A percentile compares a stretch with the other conserved stretches of the same genome.
Conservation (phyloP, 768 basidiomycete species). For the Lyophyllum atratum region DNA sequence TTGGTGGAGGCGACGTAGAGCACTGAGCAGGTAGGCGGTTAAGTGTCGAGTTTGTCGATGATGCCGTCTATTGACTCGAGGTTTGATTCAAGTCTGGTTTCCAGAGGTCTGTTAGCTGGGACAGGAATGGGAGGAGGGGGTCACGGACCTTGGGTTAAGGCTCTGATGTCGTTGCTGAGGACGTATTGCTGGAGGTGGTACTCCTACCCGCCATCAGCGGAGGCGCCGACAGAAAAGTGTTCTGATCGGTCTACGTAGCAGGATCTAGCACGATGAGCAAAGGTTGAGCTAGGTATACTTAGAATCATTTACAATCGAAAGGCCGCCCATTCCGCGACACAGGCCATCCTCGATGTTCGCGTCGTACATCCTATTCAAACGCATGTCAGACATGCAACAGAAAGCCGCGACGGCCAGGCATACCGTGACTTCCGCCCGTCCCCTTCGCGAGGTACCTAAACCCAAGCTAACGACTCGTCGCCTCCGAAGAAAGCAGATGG, state of each 20-base stretch:
- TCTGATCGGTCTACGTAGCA: slow-evolving; percentile 28
- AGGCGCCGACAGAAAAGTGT: slow-evolving; percentile 55
- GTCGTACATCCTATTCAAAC: slow-evolving; percentile 39
- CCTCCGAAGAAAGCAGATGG: slow-evolving; percentile 35
- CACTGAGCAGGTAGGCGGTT: slow-evolving; percentile 54
- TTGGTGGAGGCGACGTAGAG: slow-evolving; percentile 63
- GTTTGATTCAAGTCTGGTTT: no score
- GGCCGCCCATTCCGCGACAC: slow-evolving; percentile 27
- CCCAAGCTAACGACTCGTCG: slow-evolving; percentile 66
- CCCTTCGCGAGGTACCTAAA: slow-evolving; percentile 73
- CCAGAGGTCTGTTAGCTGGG: not conserved
- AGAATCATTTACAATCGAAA: slow-evolving; percentile 24
- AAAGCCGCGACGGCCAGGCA: no score
- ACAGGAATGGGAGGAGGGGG: not conserved
- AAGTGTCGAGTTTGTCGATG: slow-evolving; percentile 55
- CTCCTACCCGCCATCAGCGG: slow-evolving; percentile 66
- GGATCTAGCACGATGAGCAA: no score
- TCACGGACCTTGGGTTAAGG: slow-evolving; percentile 55
- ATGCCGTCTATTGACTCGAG: slow-evolving; percentile 53
- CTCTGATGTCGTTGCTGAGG: slow-evolving; percentile 47
- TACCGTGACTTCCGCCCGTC: slow-evolving; percentile 47
- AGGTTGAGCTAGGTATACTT: not conserved
- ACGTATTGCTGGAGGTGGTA: slow-evolving; percentile 70
- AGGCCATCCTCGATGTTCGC: slow-evolving; percentile 32
- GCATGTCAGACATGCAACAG: no score